A percentile compares a stretch with the other conserved stretches of the same genome.
phyloP scores from a whole-genome alignment of 768 basidiomycete genomes.

The Ramaria rubella region DNA sequence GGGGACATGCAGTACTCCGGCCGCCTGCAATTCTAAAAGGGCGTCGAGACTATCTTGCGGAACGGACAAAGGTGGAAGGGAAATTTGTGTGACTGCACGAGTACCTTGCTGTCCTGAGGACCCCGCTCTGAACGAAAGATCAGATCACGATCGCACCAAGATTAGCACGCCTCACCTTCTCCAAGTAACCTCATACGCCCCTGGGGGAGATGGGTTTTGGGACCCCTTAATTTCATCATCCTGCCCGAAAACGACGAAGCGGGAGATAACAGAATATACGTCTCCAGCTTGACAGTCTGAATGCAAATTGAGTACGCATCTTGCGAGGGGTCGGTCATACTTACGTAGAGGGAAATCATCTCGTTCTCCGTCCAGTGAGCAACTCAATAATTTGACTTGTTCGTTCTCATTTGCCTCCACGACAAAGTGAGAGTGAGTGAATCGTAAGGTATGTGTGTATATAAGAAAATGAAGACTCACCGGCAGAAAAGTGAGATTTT shows the following conservation, averaged over 20 bases:
- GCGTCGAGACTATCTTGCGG: slow-evolving; percentile 62
- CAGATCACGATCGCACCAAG: not conserved
- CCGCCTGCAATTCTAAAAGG: slow-evolving; percentile 54
- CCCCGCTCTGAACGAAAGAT: not conserved
- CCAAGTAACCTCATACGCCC: slow-evolving; percentile 59
- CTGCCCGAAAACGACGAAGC: slow-evolving; percentile 39
- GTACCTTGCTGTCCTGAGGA: not conserved
- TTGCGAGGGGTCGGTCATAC: slow-evolving; percentile 41
- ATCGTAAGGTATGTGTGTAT: not conserved
- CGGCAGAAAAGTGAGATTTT: slow-evolving; percentile 39
- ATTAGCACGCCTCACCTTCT: slow-evolving; percentile 39
- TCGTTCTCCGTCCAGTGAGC: slow-evolving; percentile 41
- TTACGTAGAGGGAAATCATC: slow-evolving; percentile 31
- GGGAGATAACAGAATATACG: slow-evolving; percentile 51
- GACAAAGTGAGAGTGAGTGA: no score
- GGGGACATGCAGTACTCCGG: slow-evolving; percentile 57
- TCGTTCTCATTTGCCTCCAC: slow-evolving; percentile 27
- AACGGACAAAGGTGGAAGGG: slow-evolving; percentile 56
- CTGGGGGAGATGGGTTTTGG: slow-evolving; percentile 41
- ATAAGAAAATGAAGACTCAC: slow-evolving; percentile 34
- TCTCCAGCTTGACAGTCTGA: slow-evolving; percentile 35
- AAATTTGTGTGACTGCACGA: slow-evolving; percentile 40
- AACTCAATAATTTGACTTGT: slow-evolving; percentile 43
- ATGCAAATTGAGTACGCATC: not conserved
- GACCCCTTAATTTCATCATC: slow-evolving; percentile 32